Evolutionary conservation across 2,329 filamentous ascomycete species (phyloP).

Genomic region (Claviceps capensis): DNA sequence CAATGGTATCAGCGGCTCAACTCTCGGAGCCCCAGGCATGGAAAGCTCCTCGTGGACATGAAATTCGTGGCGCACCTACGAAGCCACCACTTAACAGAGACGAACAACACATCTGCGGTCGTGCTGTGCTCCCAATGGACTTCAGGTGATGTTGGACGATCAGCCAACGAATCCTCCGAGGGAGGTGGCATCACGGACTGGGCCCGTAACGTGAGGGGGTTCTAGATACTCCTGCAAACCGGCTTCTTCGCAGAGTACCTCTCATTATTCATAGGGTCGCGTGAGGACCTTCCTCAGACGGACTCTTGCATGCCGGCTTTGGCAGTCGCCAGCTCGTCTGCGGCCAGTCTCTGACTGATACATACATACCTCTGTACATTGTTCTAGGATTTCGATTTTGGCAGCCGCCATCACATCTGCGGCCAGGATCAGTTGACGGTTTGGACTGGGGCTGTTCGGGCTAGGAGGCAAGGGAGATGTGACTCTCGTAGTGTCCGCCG

Average conservation of each 20-base stretch:
- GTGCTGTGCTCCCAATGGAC: background rate
- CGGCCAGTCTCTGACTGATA: no score
- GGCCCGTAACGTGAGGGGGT: background rate
- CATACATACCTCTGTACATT: no score
- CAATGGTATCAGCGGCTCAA: background rate
- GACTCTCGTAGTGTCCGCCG: no score
- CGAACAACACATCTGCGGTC: background rate
- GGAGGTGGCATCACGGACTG: background rate
- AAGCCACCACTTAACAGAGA: background rate
- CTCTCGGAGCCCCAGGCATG: background rate
- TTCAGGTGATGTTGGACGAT: background rate
- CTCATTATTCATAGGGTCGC: background rate
- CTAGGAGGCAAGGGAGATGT: no score
- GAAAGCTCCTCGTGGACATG: background rate
- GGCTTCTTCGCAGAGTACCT: background rate
- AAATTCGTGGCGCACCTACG: background rate
- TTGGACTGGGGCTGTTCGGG: no score
- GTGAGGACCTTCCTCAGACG: background rate
- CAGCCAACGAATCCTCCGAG: background rate
- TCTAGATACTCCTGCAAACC: background rate
- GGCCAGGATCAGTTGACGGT: no score
- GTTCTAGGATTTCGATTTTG: no score
- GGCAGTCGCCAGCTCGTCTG: no score
- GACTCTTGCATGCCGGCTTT: background rate
- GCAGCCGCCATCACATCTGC: no score